Evolutionary conservation across 2,329 filamentous ascomycete species (phyloP).

Genomic region (Ceratocystis cacaofunesta): DNA sequence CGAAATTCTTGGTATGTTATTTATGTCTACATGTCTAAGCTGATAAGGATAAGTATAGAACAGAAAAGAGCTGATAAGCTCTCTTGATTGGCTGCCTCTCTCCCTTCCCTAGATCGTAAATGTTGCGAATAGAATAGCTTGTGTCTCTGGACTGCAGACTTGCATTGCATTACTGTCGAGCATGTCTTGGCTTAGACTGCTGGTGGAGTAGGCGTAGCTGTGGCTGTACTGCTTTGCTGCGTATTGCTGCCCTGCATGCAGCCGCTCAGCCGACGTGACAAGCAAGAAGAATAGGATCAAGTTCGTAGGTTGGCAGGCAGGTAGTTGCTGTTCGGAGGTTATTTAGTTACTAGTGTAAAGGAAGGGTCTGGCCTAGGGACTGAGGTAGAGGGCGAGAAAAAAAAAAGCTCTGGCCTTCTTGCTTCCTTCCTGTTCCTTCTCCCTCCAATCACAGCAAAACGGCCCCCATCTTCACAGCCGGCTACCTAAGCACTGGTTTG

Average conservation of each 20-base stretch:
- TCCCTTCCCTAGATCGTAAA: background rate
- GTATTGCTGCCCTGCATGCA: background rate
- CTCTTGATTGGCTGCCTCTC: too few relatives aligned
- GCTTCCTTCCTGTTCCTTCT: background rate
- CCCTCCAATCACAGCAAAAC: background rate
- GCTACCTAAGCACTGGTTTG: too few relatives aligned
- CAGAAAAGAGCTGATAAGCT: too few relatives aligned
- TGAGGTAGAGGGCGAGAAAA: background rate
- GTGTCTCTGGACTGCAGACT: background rate
- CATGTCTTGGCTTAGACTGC: background rate
- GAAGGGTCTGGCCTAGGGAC: background rate
- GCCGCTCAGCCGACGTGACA: background rate
- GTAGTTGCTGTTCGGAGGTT: too few relatives aligned
- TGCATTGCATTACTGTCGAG: background rate
- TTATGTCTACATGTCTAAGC: too few relatives aligned
- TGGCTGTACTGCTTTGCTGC: background rate
- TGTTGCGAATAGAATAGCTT: background rate
- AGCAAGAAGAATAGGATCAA: background rate
- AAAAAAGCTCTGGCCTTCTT: background rate
- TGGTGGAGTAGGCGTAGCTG: background rate
- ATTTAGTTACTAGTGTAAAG: background rate
- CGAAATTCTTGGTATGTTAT: too few relatives aligned
- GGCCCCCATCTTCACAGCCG: background rate
- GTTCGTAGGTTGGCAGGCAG: too few relatives aligned
- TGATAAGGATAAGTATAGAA: too few relatives aligned